Evolutionary conservation across 768 basidiomycete genomes (phyloP).

Genomic region (Mycena epipterygia): DNA sequence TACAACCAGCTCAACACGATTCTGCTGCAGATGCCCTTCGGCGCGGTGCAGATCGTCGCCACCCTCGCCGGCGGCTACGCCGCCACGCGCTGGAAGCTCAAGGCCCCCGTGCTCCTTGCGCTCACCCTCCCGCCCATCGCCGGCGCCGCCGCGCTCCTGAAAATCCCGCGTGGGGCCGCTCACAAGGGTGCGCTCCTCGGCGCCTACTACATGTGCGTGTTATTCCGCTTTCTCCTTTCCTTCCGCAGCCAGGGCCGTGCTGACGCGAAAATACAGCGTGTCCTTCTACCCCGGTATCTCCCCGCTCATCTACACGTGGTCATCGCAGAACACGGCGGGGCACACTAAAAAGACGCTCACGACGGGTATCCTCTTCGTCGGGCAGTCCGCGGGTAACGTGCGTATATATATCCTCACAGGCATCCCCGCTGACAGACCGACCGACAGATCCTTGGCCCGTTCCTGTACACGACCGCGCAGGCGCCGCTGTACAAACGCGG

Average conservation of each 20-base stretch:
- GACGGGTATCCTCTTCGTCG: conserved; percentile 53
- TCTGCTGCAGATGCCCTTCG: conserved; percentile 38
- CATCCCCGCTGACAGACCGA: background rate
- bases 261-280: conserved; percentile 14
- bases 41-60: conserved; percentile 33
- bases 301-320: conserved; percentile 38
- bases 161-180: conserved; percentile 17
- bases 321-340: conserved; percentile 47
- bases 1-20: conserved; percentile 35
- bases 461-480: conserved; percentile 37
- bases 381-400: conserved; percentile 52
- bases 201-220: conserved; percentile 31
- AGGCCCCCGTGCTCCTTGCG: conserved; percentile 26
- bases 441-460: conserved; percentile 33
- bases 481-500: conserved; percentile 33
- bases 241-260: background rate
- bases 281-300: conserved; percentile 38
- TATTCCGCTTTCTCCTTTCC: background rate
- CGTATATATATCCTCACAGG: background rate
- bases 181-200: conserved; percentile 31
- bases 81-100: conserved; percentile 28
- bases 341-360: conserved; percentile 51
- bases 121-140: conserved; percentile 36
- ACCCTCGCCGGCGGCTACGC: conserved; percentile 25
- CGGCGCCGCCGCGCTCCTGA: conserved; percentile 32